Evolutionary conservation across 2,329 filamentous ascomycete species (phyloP), one percentile per base, ranked within the genome.

Genomic region (Cladosporium velox): DNA sequence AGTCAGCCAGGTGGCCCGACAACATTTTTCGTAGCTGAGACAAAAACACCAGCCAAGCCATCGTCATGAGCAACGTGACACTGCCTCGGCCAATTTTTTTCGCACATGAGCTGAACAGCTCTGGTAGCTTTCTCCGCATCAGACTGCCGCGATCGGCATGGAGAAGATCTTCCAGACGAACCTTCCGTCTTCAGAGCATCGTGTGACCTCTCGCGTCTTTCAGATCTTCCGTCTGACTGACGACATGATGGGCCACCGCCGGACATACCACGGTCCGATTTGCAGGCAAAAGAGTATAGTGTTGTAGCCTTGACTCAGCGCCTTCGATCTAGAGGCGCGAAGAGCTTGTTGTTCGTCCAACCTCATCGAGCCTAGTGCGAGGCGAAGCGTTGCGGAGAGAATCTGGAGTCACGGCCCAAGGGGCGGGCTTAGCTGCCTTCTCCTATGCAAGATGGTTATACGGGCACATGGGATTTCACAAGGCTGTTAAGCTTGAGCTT

Each of bases 11-110:
- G 11, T 55, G 28, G 8, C 30, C 55, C 14, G 34, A 26, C 38
- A 38, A 59, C 35, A 44, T n/a, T 44, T 59, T n/a, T 28, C 32
- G n/a, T 26, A 41, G 32, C 44, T 62, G 44, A 62, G 44, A 62
- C 59, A 62, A 35, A 15, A 32, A 28, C 49, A 52, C 49, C 26
- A 34, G 18, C 26, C 49, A 28, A 26, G 32, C 59, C 59, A 61
- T 61, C 59, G 59, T 61, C 59, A 61, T 61, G 59, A 61, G 59
- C 59, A 61, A 61, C 59, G 44, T 52, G 30, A 30, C 44, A 52
- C 59, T 24, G 44, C 59, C 59, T 62, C 59, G 59, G 59, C 44
- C 32, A 24, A 7, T 24, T 7, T 52, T 52, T 62, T 52, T 62
- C 51, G 7, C 55, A 38, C 44, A 38, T 30, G 41, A 51, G 30